Percentiles rank a stretch among this genome's conserved stretches.
Conservation (phyloP, 1,284 basidiomycete genomes). For the Leccinum pachyderme region DNA sequence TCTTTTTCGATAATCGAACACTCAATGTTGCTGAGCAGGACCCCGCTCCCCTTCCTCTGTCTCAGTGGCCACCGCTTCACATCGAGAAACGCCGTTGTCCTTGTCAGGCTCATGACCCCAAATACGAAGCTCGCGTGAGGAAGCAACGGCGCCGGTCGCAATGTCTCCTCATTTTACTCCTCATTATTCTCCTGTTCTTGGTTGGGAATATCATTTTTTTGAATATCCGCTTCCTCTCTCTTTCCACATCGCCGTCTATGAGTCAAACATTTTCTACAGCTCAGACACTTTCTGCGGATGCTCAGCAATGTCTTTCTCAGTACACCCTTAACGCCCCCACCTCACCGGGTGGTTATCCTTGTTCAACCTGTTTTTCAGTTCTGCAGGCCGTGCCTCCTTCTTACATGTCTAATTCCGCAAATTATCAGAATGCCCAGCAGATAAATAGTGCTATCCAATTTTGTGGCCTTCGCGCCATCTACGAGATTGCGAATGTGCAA, state of each 20-base stretch:
- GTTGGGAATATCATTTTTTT: constrained; percentile 42
- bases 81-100: constrained; percentile 39
- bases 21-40: constrained; percentile 27
- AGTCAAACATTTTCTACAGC: constrained; percentile 24
- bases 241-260: constrained; percentile 16
- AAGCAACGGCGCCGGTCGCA: constrained; percentile 33
- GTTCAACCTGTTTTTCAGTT: constrained; percentile 45
- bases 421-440: constrained; percentile 33
- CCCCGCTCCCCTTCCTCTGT: constrained; percentile 24
- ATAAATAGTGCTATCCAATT: constrained; percentile 45
- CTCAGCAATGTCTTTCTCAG: constrained; percentile 47
- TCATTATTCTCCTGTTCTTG: constrained; percentile 44
- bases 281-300: constrained; percentile 36
- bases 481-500: constrained; percentile 41
- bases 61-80: constrained; percentile 41
- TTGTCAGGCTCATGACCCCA: constrained; percentile 26
- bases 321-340: constrained; percentile 47
- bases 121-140: constrained; percentile 27
- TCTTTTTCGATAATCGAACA: constrained; percentile 39
- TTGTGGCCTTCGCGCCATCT: constrained; percentile 49
- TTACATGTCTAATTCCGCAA: constrained; percentile 29
- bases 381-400: constrained; percentile 41
- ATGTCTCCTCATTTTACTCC: constrained; percentile 35
- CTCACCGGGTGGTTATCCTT: constrained; percentile 45
- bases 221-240: constrained; percentile 37